phyloP scores from a whole-genome alignment of 768 basidiomycete species.

The Fistulinella prunicolor region DNA sequence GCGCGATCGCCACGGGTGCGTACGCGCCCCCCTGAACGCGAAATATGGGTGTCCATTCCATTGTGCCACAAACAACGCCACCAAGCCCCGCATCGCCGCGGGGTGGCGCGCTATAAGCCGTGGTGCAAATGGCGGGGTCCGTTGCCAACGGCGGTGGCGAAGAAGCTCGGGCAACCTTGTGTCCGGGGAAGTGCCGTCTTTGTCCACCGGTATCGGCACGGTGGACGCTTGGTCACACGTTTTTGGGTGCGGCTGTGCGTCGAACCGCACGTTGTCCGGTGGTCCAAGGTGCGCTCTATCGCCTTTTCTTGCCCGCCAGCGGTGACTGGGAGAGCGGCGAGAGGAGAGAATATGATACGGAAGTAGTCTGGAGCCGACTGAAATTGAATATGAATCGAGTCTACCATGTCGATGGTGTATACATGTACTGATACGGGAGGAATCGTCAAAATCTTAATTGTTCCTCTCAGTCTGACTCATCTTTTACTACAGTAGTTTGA shows the following conservation, averaged over 20 bases:
- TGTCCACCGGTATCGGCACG: conserved; percentile 3
- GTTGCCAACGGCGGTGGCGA: conserved; percentile 3
- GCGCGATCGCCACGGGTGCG: not conserved
- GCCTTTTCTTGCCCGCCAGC: not conserved
- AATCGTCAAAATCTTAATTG: too few relatives aligned
- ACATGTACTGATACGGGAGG: too few relatives aligned
- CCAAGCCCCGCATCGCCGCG: too few relatives aligned
- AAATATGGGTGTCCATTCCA: not conserved
- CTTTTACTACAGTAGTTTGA: too few relatives aligned
- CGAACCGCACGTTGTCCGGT: not conserved
- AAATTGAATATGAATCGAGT: too few relatives aligned
- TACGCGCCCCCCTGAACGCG: not conserved
- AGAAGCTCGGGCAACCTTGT: not conserved
- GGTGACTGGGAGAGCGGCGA: too few relatives aligned
- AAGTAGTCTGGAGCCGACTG: too few relatives aligned
- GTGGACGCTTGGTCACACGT: not conserved
- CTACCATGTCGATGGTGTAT: too few relatives aligned
- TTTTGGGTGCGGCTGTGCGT: conserved; percentile 13
- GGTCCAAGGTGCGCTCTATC: conserved; percentile 7
- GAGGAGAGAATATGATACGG: not conserved
- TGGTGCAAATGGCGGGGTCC: conserved; percentile 22
- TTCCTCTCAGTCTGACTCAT: too few relatives aligned
- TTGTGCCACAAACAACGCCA: not conserved
- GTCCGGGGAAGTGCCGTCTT: conserved; percentile 12
- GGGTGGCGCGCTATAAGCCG: not conserved